These are phyloP conservation scores for Citrus unshiu DNA, from an alignment of 345 rosid genomes.

Conservation along the genomic window DNA sequence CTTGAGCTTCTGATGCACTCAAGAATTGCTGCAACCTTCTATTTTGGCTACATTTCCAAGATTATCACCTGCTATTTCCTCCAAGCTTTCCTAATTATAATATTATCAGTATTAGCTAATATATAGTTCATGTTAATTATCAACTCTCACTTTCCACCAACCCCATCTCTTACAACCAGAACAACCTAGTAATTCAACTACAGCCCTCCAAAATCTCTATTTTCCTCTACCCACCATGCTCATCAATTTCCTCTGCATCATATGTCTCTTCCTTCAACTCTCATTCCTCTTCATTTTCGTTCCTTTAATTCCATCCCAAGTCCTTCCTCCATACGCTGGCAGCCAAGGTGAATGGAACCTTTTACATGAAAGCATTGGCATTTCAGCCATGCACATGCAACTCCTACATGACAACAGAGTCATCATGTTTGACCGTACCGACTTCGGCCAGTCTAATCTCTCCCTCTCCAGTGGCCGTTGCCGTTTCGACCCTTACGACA, in stretches of 20 bases:
- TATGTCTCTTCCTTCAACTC: constrained; percentile 21
- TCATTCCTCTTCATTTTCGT: constrained; percentile 6
- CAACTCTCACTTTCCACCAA: neutral
- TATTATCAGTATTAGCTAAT: neutral
- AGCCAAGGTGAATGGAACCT: constrained; percentile 48
- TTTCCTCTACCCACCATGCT: neutral
- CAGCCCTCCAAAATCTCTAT: neutral
- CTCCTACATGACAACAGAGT: constrained; percentile 69
- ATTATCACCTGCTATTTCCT: neutral
- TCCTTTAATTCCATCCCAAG: neutral
- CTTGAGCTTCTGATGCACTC: neutral
- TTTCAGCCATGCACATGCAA: constrained; percentile 96
- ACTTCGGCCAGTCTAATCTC: constrained; percentile 70
- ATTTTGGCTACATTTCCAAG: too few species aligned
- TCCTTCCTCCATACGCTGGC: neutral
- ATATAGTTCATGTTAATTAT: neutral
- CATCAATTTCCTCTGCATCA: constrained; percentile 5
- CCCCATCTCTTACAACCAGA: constrained; percentile 3
- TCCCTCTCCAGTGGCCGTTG: constrained; percentile 49
- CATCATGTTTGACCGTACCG: constrained; percentile 76
- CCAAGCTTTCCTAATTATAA: neutral
- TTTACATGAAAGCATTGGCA: constrained; percentile 59
- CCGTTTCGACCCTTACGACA: constrained; percentile 40
- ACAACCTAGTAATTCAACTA: neutral
- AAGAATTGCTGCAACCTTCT: neutral